Conservation (phyloP, 805 yeast species). For the Vanderwaltozyma polyspora region DNA sequence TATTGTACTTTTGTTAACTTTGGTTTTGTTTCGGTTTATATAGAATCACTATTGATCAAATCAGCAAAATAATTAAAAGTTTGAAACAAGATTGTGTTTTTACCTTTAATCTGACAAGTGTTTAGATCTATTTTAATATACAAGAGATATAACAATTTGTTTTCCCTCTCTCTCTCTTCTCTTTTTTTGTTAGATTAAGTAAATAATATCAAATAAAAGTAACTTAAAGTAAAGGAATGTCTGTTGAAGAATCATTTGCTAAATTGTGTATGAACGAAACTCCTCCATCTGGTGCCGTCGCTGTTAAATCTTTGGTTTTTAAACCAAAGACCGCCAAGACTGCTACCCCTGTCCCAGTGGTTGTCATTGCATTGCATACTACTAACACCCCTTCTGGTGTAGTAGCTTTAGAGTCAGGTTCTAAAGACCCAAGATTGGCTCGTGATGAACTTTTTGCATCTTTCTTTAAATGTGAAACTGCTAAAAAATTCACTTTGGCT, state of each 20-base stretch:
- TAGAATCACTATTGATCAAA: too few species aligned
- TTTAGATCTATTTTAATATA: too few species aligned
- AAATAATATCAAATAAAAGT: slow-evolving; percentile 30
- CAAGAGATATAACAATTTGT: too few species aligned
- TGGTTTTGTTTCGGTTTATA: too few species aligned
- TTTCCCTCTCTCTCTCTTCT: not conserved
- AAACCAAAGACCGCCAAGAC: slow-evolving; percentile 86
- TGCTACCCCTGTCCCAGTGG: slow-evolving; percentile 66
- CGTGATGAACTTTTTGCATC: slow-evolving; percentile 65
- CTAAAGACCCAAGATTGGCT: slow-evolving; percentile 82
- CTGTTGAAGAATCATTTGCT: slow-evolving; percentile 48
- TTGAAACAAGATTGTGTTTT: too few species aligned
- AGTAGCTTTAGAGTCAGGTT: slow-evolving; percentile 56
- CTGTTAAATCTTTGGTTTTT: slow-evolving; percentile 71
- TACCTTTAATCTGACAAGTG: too few species aligned
- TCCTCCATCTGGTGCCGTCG: slow-evolving; percentile 31
- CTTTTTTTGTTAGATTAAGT: too few species aligned
- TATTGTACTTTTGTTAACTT: too few species aligned
- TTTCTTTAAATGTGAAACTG: slow-evolving; percentile 29
- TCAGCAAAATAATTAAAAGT: too few species aligned
- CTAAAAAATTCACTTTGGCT: slow-evolving; percentile 23
- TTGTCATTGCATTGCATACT: slow-evolving; percentile 62
- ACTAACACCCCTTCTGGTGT: slow-evolving; percentile 59
- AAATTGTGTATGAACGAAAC: slow-evolving; percentile 52
- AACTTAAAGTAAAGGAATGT: slow-evolving; percentile 33